phyloP scores from a whole-genome alignment of 768 basidiomycete species.

The Serpula lacrymans region DNA sequence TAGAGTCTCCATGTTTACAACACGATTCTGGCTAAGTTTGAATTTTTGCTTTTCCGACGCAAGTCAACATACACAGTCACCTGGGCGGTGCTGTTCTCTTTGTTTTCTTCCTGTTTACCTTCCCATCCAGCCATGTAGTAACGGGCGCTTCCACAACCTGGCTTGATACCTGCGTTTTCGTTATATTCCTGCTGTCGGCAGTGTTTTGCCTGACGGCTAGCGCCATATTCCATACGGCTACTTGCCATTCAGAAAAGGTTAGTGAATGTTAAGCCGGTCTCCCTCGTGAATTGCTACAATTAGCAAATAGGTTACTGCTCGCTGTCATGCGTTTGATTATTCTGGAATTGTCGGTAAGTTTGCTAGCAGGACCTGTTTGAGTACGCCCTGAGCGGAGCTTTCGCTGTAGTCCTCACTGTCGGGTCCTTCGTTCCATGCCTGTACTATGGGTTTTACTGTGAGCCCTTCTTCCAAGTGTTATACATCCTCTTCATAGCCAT shows the following conservation, averaged over 20 bases:
- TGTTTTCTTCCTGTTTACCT: constrained; percentile 48
- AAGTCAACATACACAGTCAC: constrained; percentile 88
- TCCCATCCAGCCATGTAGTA: constrained; percentile 48
- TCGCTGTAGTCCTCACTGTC: constrained; percentile 52
- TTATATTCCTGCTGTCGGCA: constrained; percentile 66
- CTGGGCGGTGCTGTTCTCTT: constrained; percentile 68
- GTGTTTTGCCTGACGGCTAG: constrained; percentile 71
- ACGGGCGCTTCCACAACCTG: constrained; percentile 54
- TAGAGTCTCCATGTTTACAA: constrained; percentile 21
- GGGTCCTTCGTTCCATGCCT: constrained; percentile 78
- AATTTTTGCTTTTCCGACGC: constrained; percentile 3
- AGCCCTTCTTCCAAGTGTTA: constrained; percentile 46
- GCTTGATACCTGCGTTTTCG: constrained; percentile 57
- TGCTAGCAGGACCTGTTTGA: constrained; percentile 8
- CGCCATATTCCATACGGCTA: constrained; percentile 68
- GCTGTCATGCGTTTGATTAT: constrained; percentile 71
- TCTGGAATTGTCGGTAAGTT: constrained; percentile 68
- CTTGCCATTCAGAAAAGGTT: constrained; percentile 71
- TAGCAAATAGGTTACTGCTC: constrained; percentile 48
- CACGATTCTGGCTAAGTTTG: constrained; percentile 3
- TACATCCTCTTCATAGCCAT: constrained; percentile 52
- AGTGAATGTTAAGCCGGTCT: constrained; percentile 12
- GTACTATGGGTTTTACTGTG: constrained; percentile 77
- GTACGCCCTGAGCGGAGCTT: constrained; percentile 7
- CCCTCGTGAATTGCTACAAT: background rate